Evolutionary conservation across 2,329 filamentous ascomycete species (phyloP).

Genomic region (Lizonia empirigonia): DNA sequence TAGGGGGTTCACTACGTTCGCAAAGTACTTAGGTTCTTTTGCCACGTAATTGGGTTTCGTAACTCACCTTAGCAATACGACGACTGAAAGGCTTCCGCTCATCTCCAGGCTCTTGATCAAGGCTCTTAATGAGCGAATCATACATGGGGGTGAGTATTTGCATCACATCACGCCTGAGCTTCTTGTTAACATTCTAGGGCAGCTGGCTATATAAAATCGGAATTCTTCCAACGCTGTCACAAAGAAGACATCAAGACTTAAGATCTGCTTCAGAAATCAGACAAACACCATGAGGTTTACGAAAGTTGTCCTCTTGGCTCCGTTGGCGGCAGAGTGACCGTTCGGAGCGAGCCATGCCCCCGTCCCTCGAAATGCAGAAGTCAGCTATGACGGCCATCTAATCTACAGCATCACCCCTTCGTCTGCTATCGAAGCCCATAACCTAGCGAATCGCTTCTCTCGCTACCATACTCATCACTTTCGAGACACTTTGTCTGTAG

Average conservation of each 20-base stretch:
- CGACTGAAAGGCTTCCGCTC: slow-evolving; percentile 21
- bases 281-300: slow-evolving; percentile 18
- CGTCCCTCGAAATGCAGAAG: slow-evolving; percentile 2
- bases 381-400: slow-evolving; percentile 28
- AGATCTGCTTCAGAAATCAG: neutral
- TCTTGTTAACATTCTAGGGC: neutral
- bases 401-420: slow-evolving; percentile 27
- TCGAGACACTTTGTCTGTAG: slow-evolving; percentile 37
- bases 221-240: neutral
- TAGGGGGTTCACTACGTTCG: slow-evolving; percentile 5
- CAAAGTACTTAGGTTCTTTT: slow-evolving; percentile 16
- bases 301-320: slow-evolving; percentile 13
- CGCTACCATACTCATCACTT: slow-evolving; percentile 28
- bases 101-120: neutral
- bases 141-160: neutral
- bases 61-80: slow-evolving; percentile 22
- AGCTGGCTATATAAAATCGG: neutral
- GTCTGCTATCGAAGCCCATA: slow-evolving; percentile 23
- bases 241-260: neutral
- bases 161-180: neutral
- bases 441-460: slow-evolving; percentile 21
- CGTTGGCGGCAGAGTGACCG: slow-evolving; percentile 21
- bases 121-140: too few species aligned
- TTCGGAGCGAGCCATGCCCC: slow-evolving; percentile 1
- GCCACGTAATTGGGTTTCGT: slow-evolving; percentile 28